Evolutionary conservation across 225 moss, liverwort and hornwort species (phyloP).

Genomic region (Neckera pumila): DNA sequence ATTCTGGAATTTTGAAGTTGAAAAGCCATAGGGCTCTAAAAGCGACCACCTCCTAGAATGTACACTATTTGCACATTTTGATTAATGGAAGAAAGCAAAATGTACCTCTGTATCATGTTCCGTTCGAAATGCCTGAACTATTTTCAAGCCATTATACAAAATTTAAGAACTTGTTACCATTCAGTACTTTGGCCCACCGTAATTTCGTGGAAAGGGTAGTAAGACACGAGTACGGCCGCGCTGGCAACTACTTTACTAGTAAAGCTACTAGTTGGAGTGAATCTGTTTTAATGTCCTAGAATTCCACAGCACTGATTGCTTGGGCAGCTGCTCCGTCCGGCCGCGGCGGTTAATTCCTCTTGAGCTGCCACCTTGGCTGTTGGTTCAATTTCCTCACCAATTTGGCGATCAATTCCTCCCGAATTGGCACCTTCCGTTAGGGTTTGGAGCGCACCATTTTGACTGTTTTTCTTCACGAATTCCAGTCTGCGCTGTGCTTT

Average conservation of each 20-base stretch:
- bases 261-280: not conserved
- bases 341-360: not conserved
- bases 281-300: not conserved
- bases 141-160: not conserved
- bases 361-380: not conserved
- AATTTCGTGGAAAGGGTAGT: not conserved
- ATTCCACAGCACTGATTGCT: slow-evolving; percentile 20
- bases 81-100: too few relatives aligned
- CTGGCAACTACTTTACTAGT: not conserved
- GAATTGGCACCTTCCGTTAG: not conserved
- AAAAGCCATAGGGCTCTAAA: too few relatives aligned
- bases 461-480: not conserved
- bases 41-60: too few relatives aligned
- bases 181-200: not conserved
- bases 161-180: too few relatives aligned
- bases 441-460: not conserved
- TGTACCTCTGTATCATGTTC: too few relatives aligned
- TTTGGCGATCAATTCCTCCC: not conserved
- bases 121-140: too few relatives aligned
- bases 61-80: too few relatives aligned
- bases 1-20: too few relatives aligned
- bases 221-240: not conserved
- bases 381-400: not conserved
- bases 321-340: not conserved
- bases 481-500: not conserved